A percentile compares a stretch with the other conserved stretches of the same genome.
These are phyloP conservation scores for Globisporangium lucens DNA, from an alignment of 352 stramenopile genomes.

Conservation along the genomic window DNA sequence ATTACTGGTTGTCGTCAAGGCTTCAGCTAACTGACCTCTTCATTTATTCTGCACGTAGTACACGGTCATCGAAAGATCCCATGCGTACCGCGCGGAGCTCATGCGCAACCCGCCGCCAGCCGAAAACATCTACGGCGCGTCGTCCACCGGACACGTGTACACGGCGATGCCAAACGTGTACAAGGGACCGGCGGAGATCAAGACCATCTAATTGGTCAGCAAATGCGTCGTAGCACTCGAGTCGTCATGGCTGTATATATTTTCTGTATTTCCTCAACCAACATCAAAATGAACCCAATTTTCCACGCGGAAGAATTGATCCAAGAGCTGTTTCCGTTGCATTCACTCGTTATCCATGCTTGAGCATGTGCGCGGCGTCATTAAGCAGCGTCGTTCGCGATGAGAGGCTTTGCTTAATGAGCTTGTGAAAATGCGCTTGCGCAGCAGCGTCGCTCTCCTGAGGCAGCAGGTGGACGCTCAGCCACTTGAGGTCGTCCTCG, in stretches of 20 bases:
- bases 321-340: not conserved
- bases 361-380: not conserved
- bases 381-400: not conserved
- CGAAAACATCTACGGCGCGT: constrained; percentile 70
- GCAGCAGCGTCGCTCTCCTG: not conserved
- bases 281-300: not conserved
- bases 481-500: not conserved
- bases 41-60: constrained; percentile 30
- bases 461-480: not conserved
- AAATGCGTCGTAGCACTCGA: not conserved
- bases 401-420: not conserved
- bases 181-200: constrained; percentile 56
- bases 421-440: not conserved
- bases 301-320: not conserved
- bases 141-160: constrained; percentile 52
- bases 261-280: not conserved
- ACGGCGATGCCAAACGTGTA: constrained; percentile 57
- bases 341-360: not conserved
- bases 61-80: constrained; percentile 66
- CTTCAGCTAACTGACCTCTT: constrained; percentile 1
- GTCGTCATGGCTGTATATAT: not conserved
- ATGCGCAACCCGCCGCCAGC: constrained; percentile 78
- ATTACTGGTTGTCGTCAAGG: too few species aligned
- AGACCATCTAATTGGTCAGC: constrained; percentile 54
- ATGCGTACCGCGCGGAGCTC: constrained; percentile 77